Percentiles rank a stretch among this genome's conserved stretches.
phyloP scores from a whole-genome alignment of 164 flowering plant genomes.

The Platanus orientalis region DNA sequence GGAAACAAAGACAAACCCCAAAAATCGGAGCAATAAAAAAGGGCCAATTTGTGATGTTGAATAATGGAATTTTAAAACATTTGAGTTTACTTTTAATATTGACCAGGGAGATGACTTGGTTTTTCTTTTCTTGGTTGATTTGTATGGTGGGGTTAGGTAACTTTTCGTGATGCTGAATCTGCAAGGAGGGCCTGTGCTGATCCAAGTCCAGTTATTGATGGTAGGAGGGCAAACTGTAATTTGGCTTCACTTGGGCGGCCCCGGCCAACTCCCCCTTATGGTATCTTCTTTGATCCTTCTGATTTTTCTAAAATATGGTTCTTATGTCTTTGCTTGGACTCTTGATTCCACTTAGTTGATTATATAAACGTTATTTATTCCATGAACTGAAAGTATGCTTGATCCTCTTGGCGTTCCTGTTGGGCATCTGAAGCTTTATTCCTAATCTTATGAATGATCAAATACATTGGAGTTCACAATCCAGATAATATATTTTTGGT shows the following conservation, averaged over 20 bases:
- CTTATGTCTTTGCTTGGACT: neutral
- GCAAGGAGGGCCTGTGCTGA: constrained; percentile 90
- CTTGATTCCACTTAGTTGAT: no score
- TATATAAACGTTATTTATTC: no score
- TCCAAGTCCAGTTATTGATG: constrained; percentile 85
- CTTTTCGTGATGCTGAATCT: constrained; percentile 84
- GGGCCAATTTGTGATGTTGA: neutral
- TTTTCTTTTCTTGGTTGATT: constrained; percentile 22
- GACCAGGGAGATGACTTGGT: constrained; percentile 32
- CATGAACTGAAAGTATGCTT: no score
- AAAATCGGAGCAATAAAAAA: no score
- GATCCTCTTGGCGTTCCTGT: no score
- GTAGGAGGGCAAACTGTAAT: constrained; percentile 89
- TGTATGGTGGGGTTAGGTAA: constrained; percentile 84
- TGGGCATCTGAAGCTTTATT: no score
- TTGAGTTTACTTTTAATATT: constrained; percentile 3
- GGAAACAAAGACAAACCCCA: no score
- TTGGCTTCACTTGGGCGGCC: constrained; percentile 94
- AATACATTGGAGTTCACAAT: no score
- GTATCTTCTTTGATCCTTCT: constrained; percentile 10
- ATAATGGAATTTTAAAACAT: neutral
- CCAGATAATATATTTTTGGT: no score
- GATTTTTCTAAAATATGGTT: no score
- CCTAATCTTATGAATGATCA: no score
- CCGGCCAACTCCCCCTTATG: constrained; percentile 56